Evolutionary conservation across 345 rosid species (phyloP).

Genomic region (Adansonia digitata): DNA sequence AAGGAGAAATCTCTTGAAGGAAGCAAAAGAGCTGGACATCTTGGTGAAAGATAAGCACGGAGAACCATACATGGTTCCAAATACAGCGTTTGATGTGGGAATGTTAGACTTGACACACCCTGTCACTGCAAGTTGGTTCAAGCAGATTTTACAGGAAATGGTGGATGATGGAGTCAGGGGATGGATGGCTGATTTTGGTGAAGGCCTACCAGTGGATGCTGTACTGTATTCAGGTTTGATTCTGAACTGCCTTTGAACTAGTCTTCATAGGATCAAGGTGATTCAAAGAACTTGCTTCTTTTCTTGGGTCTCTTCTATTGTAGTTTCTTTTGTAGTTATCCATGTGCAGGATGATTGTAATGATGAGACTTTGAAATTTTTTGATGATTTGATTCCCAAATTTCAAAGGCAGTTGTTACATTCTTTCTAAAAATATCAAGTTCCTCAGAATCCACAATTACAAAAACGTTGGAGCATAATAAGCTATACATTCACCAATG

Average conservation of each 20-base stretch:
- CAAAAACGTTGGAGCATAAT: neutral
- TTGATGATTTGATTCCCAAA: neutral
- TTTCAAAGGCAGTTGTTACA: neutral
- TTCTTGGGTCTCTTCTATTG: neutral
- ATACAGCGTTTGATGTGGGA: constrained; percentile 70
- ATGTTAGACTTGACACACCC: constrained; percentile 77
- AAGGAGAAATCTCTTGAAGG: constrained; percentile 51
- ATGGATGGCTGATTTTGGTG: constrained; percentile 89
- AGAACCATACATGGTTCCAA: constrained; percentile 61
- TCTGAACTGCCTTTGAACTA: constrained; percentile 5
- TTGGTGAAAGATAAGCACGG: constrained; percentile 54
- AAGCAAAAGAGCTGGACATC: constrained; percentile 55
- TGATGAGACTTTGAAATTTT: neutral
- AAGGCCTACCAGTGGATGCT: constrained; percentile 70
- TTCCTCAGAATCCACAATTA: neutral
- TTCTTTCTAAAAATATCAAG: neutral
- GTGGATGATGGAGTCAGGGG: constrained; percentile 65
- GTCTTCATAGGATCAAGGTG: neutral
- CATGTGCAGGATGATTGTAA: neutral
- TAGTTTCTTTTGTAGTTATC: neutral
- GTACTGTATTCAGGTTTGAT: constrained; percentile 51
- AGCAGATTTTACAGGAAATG: constrained; percentile 59
- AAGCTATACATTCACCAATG: neutral
- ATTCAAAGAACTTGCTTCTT: neutral
- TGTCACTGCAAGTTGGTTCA: constrained; percentile 56